phyloP scores from a whole-genome alignment of 2,329 filamentous ascomycete species.

The Cryphonectria parasitica region DNA sequence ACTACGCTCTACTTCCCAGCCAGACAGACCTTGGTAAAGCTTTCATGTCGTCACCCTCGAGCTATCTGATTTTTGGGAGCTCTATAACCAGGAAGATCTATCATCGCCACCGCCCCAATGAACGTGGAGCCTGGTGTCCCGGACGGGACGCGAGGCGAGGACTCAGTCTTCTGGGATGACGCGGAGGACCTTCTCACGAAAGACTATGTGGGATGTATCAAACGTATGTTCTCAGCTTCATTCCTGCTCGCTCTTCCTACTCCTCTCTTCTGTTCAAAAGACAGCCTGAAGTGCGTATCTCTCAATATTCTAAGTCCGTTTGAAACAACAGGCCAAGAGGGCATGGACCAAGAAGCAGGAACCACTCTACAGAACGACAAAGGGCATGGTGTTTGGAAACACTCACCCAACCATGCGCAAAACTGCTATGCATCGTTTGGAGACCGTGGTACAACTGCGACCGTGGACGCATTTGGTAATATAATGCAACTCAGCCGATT shows the following conservation, averaged over 20 bases:
- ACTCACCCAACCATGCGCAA: background rate
- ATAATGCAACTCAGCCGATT: background rate
- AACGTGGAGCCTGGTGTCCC: background rate
- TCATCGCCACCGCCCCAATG: background rate
- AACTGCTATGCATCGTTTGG: background rate
- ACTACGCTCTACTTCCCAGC: background rate
- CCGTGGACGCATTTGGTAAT: background rate
- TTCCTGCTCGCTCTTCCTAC: background rate
- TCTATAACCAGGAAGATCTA: background rate
- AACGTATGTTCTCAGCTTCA: background rate
- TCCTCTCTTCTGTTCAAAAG: background rate
- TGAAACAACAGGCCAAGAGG: background rate
- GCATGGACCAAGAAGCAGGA: background rate
- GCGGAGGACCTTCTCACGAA: accelerated
- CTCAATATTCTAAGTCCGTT: background rate
- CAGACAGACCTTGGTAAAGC: background rate
- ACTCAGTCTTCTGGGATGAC: background rate
- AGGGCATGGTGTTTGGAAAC: background rate
- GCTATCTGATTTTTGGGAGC: background rate
- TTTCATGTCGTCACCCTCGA: background rate
- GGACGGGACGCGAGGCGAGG: background rate
- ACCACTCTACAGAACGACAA: background rate
- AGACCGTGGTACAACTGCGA: background rate
- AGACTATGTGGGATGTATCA: background rate
- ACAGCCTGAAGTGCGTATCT: background rate